phyloP scores from a whole-genome alignment of 164 flowering plant genomes.

The Sextonia rubra region DNA sequence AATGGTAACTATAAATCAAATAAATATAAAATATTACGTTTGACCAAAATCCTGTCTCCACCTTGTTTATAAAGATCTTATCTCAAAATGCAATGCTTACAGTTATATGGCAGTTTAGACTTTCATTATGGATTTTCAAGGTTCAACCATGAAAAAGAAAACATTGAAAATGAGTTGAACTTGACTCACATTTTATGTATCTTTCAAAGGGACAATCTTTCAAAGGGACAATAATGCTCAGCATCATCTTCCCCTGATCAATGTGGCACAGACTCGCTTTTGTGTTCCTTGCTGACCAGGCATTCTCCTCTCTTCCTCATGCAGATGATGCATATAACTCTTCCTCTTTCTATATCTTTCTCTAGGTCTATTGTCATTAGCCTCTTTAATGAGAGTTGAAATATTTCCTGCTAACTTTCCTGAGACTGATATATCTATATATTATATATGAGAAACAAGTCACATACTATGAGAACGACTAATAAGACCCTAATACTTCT shows the following conservation, averaged over 20 bases:
- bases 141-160: too few species aligned
- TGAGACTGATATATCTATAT: too few species aligned
- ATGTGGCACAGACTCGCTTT: background rate
- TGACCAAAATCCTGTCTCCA: too few species aligned
- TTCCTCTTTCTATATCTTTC: background rate
- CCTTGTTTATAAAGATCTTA: too few species aligned
- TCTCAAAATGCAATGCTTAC: too few species aligned
- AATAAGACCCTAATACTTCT: too few species aligned
- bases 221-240: background rate
- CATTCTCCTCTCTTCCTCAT: background rate
- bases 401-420: too few species aligned
- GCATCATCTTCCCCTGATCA: background rate
- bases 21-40: too few species aligned
- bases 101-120: background rate
- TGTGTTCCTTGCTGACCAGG: conserved; percentile 4
- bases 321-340: background rate
- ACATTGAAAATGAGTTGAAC: too few species aligned
- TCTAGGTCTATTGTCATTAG: background rate
- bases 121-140: background rate
- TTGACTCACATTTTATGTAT: background rate
- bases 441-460: too few species aligned
- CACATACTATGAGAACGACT: too few species aligned
- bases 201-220: background rate
- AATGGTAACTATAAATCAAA: too few species aligned
- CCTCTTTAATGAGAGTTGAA: background rate